These are phyloP conservation scores for Fusarium transvaalense DNA, from an alignment of 2,329 filamentous ascomycete genomes.

Conservation along the genomic window DNA sequence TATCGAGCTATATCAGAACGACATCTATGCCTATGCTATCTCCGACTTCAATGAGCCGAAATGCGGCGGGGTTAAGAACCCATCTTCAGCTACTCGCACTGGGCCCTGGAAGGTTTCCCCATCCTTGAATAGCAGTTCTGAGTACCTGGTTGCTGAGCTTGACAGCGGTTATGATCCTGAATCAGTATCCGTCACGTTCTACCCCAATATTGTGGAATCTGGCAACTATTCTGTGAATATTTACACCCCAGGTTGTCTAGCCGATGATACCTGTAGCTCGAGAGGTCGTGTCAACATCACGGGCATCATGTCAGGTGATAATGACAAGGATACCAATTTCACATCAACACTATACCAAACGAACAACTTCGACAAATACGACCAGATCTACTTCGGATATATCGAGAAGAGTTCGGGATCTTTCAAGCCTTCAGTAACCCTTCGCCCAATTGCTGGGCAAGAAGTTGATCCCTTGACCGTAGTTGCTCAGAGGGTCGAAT, in stretches of 20 bases:
- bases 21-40: conserved; percentile 88
- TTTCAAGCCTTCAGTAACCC: conserved; percentile 84
- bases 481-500: conserved; percentile 90
- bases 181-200: conserved; percentile 79
- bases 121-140: conserved; percentile 76
- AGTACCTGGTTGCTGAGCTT: conserved; percentile 81
- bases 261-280: conserved; percentile 80
- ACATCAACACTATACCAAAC: conserved; percentile 83
- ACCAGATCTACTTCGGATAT: conserved; percentile 87
- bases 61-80: conserved; percentile 73
- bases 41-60: conserved; percentile 88
- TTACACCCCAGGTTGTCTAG: conserved; percentile 90
- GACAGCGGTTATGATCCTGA: conserved; percentile 66
- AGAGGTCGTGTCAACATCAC: conserved; percentile 88
- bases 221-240: conserved; percentile 93
- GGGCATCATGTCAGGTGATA: conserved; percentile 71
- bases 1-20: conserved; percentile 87
- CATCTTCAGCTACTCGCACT: conserved; percentile 75
- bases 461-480: conserved; percentile 73
- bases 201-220: conserved; percentile 85
- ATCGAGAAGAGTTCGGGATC: conserved; percentile 79
- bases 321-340: conserved; percentile 60
- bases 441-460: conserved; percentile 77
- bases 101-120: conserved; percentile 80
- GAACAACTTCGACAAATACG: conserved; percentile 97